Percentiles rank a stretch among this genome's conserved stretches.
phyloP scores from a whole-genome alignment of 768 basidiomycete species.

The Boletus vinaceobasis region DNA sequence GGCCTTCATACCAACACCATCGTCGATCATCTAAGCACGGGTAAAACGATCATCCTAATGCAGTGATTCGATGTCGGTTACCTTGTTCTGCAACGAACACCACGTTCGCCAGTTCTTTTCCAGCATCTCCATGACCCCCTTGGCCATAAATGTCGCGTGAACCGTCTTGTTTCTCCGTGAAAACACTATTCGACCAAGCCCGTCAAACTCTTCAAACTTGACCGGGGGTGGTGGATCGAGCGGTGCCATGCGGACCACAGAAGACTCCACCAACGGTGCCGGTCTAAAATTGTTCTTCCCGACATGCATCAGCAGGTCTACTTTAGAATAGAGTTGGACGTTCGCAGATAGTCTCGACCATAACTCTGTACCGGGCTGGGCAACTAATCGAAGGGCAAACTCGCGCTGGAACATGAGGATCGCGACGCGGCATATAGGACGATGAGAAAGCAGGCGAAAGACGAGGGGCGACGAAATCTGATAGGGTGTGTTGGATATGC shows the following conservation, averaged over 20 bases:
- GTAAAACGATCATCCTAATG: neutral
- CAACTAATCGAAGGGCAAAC: conserved; percentile 90
- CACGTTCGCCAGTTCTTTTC: conserved; percentile 93
- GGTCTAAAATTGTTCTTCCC: conserved; percentile 97
- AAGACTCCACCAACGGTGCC: conserved; percentile 90
- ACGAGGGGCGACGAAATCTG: conserved; percentile 98
- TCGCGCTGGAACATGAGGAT: conserved; percentile 99
- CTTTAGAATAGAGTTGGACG: conserved; percentile 95
- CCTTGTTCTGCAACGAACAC: conserved; percentile 77
- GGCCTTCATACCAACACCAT: conserved; percentile 63
- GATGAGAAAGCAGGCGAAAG: conserved; percentile 94
- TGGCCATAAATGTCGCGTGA: conserved; percentile 87
- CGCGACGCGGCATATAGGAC: conserved; percentile 88
- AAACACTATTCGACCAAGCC: conserved; percentile 87
- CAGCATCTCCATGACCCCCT: conserved; percentile 92
- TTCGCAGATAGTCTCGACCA: conserved; percentile 97
- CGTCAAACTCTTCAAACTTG: conserved; percentile 97
- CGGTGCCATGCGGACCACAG: conserved; percentile 87
- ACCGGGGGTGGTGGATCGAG: conserved; percentile 94
- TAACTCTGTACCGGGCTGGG: conserved; percentile 73
- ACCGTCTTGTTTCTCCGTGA: conserved; percentile 86
- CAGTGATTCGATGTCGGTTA: conserved; percentile 18
- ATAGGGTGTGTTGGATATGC: conserved; percentile 98
- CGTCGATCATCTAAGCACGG: conserved; percentile 56
- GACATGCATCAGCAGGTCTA: conserved; percentile 95